Evolutionary conservation across 108 stramenopile genomes (phyloP), one percentile per base, ranked within the genome.

Genomic region (Discostella pseudostelligera): DNA sequence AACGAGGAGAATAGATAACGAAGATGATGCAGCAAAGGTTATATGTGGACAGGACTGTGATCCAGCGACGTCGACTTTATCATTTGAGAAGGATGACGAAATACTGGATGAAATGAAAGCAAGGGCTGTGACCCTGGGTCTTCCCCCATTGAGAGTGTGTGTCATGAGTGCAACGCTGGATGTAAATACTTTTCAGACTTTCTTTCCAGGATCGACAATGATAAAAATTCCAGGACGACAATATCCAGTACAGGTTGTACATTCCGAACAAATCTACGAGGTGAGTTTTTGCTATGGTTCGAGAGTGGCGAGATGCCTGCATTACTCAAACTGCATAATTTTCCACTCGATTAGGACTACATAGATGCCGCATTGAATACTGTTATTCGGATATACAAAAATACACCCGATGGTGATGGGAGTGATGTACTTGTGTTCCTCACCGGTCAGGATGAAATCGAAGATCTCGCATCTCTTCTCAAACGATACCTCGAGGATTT

Each of bases 161-260:
- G 92, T 99, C 55, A 99, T 98, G 97, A 96, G 95, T 37, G 99
- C 99, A 14, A 99, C 98, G 1, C 69, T 99, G 59, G 90, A 98
- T 35, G 62, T 95, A 25, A 76, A 82, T 19, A 82, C 92, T 0
- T 98, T 98, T 76, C 63, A 67, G 24, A 42, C 46, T 10, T 99
- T 94, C 64, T 97, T 98, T 61, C 80, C 74, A 14, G 48, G 56
- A 4, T 70, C 87, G 13, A 67, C 51, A 11, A 80, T 78, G 28
- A 79, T 97, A 25, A 78, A 82, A 29, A 88, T 99, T 43, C 96
- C 94, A 7, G 98, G 98, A 8, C 57, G 97, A 16, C 78, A 83
- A 35, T 88, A 81, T 83, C 87, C 88, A 16, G 96, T 97, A 7
- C 84, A 96, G 42, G 71, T 86, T 50, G 65, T 88, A 16, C 95